A percentile compares a stretch with the other conserved stretches of the same genome.
Evolutionary conservation across 306 rosid species (phyloP).

Genomic region (Acacia melanoxylon): DNA sequence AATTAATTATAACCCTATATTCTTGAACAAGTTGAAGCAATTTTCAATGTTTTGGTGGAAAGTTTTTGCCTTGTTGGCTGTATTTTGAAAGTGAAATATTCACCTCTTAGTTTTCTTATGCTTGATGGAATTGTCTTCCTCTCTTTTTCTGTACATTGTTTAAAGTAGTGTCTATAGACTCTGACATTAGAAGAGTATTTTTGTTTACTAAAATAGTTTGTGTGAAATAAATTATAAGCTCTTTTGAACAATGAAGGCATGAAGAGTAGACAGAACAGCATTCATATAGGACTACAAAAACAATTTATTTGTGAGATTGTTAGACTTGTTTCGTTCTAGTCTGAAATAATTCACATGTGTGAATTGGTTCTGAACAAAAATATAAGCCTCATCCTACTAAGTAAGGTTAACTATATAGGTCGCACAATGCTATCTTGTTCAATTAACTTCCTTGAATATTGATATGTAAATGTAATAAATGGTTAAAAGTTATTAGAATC

Average conservation of each 20-base stretch:
- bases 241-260: background rate
- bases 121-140: background rate
- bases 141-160: background rate
- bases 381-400: background rate
- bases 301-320: background rate
- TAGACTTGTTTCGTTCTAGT: background rate
- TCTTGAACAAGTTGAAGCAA: conserved; percentile 11
- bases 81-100: background rate
- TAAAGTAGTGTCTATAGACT: background rate
- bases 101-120: background rate
- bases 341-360: background rate
- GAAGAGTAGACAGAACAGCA: conserved; percentile 16
- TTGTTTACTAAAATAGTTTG: background rate
- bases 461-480: no score
- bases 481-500: no score
- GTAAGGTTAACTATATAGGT: background rate
- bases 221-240: background rate
- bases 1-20: background rate
- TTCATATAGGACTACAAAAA: background rate
- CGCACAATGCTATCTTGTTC: background rate
- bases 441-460: background rate
- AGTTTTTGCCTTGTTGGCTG: background rate
- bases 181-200: conserved; percentile 5
- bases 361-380: background rate
- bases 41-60: conserved; percentile 10